Base-by-base conservation (phyloP, 495 filamentous ascomycete species). In the Bacidia gigantensis region DNA sequence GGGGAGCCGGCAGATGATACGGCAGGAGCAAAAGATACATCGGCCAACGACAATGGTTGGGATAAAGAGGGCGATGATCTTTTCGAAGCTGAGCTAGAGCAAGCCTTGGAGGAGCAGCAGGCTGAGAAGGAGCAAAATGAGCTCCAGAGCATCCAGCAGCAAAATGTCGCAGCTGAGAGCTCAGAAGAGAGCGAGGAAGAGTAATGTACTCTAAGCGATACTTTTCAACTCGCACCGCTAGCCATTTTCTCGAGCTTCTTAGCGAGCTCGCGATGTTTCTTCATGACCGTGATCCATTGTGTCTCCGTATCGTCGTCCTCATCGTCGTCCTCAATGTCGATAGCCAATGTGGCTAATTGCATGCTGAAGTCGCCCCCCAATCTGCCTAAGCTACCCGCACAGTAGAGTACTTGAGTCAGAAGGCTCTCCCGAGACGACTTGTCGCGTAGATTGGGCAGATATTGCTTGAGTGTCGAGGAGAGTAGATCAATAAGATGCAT, bases 331-430 rank as follows among this genome's bases (percentile, higher is more conserved):
- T 51, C 35, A 29, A 65, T 65, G 11, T 74, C 73, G 1, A 74
- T 73, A 38, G 78, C 78, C 14, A 72, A 68, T 26, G 93, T 60
- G 0, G 87, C 87, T 51, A 97, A 66, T 42, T 95, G 78, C 69
- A 94, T 71, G 40, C 89, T 85, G 69, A 97, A 97, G 65, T 97
- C 93, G 1, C 87, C 89, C 5, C 93, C 93, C 0, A 97, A 68
- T 24, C 93, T 77, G 3, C 92, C 92, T 54, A 99, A 68, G 68
- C 89, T 95, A 17, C 89, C 88, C 2, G 89, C 89, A 58, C 90
- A 96, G 68, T 97, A 99, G 18, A 97, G 72, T 2, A 97, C 84
- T 63, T 99, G 93, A 0, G 89, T 99, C 2, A 97, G 68, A 51
- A 99, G 68, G 60, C 86, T 92, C 57, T 99, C 93, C 41, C 72